A percentile compares a stretch with the other conserved stretches of the same genome.
phyloP scores from a whole-genome alignment of 75 land plant species.

The Chamaecyparis obtusa region DNA sequence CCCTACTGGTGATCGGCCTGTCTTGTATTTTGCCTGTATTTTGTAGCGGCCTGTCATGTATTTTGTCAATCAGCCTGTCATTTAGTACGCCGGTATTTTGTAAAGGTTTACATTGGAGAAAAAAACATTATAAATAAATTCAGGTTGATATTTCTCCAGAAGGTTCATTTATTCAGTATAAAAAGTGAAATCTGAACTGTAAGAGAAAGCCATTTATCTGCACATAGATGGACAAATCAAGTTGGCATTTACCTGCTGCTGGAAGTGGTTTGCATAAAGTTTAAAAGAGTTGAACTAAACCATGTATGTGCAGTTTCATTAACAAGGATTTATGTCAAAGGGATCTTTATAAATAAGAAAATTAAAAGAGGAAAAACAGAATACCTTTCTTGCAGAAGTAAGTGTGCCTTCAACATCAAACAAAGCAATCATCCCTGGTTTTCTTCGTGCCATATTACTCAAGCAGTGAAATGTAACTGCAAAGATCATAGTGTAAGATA shows the following conservation, averaged over 20 bases:
- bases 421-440: conserved; percentile 72
- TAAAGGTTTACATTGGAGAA: no score
- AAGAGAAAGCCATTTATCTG: neutral
- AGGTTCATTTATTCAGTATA: neutral
- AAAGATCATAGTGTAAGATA: neutral
- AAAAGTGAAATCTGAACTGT: neutral
- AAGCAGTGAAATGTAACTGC: neutral
- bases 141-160: neutral
- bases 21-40: no score
- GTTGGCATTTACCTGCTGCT: neutral
- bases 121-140: neutral
- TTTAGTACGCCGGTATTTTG: no score
- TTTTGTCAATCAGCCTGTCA: no score
- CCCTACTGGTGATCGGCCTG: no score
- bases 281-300: neutral
- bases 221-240: neutral
- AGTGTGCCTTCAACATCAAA: conserved; percentile 99
- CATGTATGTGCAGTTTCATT: neutral
- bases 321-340: neutral
- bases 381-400: conserved; percentile 84
- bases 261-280: neutral
- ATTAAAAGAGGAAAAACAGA: neutral
- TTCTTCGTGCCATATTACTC: conserved; percentile 44
- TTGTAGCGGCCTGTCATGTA: no score
- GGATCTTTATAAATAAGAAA: neutral